Evolutionary conservation across 2,329 filamentous ascomycete genomes (phyloP).

Genomic region (Sclerotinia subarctica): DNA sequence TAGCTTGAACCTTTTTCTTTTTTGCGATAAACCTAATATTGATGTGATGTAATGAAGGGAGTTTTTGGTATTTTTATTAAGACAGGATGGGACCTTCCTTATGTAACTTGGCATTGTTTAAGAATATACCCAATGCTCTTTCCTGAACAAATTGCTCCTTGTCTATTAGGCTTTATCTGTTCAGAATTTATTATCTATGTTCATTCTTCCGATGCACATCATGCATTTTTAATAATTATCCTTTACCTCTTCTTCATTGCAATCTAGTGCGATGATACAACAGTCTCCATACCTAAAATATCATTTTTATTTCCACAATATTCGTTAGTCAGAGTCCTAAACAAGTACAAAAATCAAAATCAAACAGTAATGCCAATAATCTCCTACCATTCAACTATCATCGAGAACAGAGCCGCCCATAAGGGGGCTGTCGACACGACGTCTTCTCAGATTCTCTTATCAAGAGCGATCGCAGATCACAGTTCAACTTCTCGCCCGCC

Average conservation of each 20-base stretch:
- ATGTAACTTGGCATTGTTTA: neutral
- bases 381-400: conserved; percentile 31
- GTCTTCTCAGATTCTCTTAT: conserved; percentile 49
- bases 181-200: neutral
- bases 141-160: neutral
- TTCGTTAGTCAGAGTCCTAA: neutral
- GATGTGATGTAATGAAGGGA: conserved; percentile 13
- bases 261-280: conserved; percentile 9
- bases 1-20: neutral
- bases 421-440: conserved; percentile 38
- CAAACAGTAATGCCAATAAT: conserved; percentile 27
- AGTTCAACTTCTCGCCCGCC: conserved; percentile 18
- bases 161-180: neutral
- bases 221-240: neutral
- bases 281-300: conserved; percentile 7
- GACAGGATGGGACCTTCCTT: conserved; percentile 24
- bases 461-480: conserved; percentile 43
- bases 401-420: conserved; percentile 27
- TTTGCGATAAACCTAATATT: neutral
- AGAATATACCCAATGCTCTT: conserved; percentile 18
- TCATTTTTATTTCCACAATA: neutral
- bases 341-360: neutral
- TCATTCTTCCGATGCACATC: neutral
- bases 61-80: conserved; percentile 18
- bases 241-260: conserved; percentile 4